Conservation (phyloP, 1,139 yeast genomes). For the Fermentozyma sake region DNA sequence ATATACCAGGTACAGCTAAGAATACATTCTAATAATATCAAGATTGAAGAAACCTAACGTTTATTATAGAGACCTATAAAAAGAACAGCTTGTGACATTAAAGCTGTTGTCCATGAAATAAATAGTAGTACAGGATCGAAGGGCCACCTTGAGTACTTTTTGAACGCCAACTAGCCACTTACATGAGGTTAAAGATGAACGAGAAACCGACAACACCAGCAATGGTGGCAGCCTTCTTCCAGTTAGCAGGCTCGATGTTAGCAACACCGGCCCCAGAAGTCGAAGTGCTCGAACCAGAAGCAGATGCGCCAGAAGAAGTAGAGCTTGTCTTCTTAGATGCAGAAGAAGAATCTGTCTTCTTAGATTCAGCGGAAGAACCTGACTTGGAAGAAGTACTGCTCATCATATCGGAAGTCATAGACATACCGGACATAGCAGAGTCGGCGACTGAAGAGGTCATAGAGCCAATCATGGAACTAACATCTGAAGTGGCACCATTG, state of each 20-base stretch:
- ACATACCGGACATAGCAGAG: constrained; percentile 4
- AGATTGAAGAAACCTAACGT: too few species aligned
- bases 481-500: constrained; percentile 6
- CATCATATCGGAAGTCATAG: constrained; percentile 1
- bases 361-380: constrained; percentile 2
- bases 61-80: too few species aligned
- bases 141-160: too few species aligned
- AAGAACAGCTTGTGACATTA: too few species aligned
- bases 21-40: too few species aligned
- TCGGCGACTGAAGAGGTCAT: constrained; percentile 1
- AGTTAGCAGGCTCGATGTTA: constrained; percentile 22
- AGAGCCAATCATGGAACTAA: constrained; percentile 2
- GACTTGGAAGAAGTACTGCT: constrained; percentile 2
- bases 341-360: constrained; percentile 5
- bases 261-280: constrained; percentile 10
- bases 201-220: constrained; percentile 37
- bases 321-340: constrained; percentile 8
- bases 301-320: constrained; percentile 6
- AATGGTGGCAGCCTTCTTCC: constrained; percentile 39
- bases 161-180: too few species aligned
- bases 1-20: too few species aligned
- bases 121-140: too few species aligned
- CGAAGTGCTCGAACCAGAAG: constrained; percentile 11
- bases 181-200: constrained; percentile 31
- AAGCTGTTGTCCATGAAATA: too few species aligned